phyloP scores from a whole-genome alignment of 2,329 filamentous ascomycete species.

The Aureobasidium zeae region DNA sequence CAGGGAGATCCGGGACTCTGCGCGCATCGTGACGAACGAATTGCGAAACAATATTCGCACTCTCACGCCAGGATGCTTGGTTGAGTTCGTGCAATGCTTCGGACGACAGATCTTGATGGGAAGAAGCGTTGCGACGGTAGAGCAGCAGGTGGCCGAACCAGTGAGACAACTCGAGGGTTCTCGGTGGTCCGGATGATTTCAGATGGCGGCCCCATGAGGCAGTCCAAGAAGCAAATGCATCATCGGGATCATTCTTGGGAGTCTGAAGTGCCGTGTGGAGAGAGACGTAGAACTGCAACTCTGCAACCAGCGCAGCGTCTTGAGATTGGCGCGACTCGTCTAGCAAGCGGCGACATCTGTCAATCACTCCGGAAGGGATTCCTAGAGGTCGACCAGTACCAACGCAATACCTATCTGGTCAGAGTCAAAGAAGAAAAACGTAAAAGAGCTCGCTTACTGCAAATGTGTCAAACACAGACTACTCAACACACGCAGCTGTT shows the following conservation, averaged over 20 bases:
- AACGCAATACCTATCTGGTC: slow-evolving; percentile 5
- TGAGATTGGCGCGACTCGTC: neutral
- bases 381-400: slow-evolving; percentile 5
- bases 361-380: neutral
- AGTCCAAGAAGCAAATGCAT: neutral
- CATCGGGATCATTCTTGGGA: neutral
- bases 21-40: slow-evolving; percentile 6
- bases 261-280: slow-evolving; percentile 3
- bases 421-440: neutral
- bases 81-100: neutral
- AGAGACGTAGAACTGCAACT: slow-evolving; percentile 4
- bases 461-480: slow-evolving; percentile 4
- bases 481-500: slow-evolving; percentile 9
- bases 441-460: neutral
- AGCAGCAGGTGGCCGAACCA: slow-evolving; percentile 7
- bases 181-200: neutral
- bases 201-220: neutral
- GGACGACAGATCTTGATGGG: neutral
- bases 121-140: slow-evolving; percentile 3
- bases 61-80: neutral
- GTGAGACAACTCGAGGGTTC: neutral
- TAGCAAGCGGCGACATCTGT: slow-evolving; percentile 2
- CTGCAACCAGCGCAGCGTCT: slow-evolving; percentile 2
- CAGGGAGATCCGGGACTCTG: slow-evolving; percentile 1
- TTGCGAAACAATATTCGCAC: slow-evolving; percentile 15